Evolutionary conservation across 805 yeast genomes (phyloP).

Genomic region (Ogataea zsoltii): DNA sequence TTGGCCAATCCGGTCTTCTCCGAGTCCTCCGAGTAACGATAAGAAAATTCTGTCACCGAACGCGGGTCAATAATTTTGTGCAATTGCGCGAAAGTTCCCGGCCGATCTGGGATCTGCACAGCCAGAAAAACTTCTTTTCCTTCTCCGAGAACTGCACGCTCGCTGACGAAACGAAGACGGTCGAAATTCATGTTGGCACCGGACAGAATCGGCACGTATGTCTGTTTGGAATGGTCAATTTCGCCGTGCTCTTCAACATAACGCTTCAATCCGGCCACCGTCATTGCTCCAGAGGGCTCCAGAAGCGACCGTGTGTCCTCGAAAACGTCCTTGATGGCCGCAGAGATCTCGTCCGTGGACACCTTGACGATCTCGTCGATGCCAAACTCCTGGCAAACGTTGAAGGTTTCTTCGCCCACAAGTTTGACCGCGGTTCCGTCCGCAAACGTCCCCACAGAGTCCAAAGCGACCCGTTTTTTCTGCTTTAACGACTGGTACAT

Average conservation of each 20-base stretch:
- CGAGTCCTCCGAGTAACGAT: constrained; percentile 61
- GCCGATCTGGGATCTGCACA: constrained; percentile 87
- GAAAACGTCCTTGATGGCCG: constrained; percentile 95
- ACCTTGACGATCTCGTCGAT: constrained; percentile 91
- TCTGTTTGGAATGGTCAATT: constrained; percentile 64
- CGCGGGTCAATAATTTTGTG: constrained; percentile 83
- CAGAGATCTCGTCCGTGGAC: constrained; percentile 88
- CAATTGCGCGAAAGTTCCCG: constrained; percentile 83
- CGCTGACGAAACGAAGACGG: constrained; percentile 91
- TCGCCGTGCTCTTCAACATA: constrained; percentile 71
- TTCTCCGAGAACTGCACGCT: constrained; percentile 97
- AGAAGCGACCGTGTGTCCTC: constrained; percentile 92
- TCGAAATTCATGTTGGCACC: constrained; percentile 99
- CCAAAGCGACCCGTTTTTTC: constrained; percentile 55
- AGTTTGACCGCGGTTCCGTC: constrained; percentile 97
- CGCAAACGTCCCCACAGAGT: constrained; percentile 92
- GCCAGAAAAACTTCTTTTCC: constrained; percentile 93
- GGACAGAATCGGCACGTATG: constrained; percentile 81
- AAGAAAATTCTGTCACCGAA: constrained; percentile 90
- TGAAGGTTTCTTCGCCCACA: constrained; percentile 89
- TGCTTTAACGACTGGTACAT: constrained; percentile 66
- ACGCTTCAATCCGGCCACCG: constrained; percentile 92
- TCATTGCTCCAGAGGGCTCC: constrained; percentile 96
- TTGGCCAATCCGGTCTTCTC: constrained; percentile 54
- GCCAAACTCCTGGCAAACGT: constrained; percentile 63